These are phyloP conservation scores for Delphinella strobiligena DNA, from an alignment of 2,329 filamentous ascomycete genomes.

Conservation along the genomic window DNA sequence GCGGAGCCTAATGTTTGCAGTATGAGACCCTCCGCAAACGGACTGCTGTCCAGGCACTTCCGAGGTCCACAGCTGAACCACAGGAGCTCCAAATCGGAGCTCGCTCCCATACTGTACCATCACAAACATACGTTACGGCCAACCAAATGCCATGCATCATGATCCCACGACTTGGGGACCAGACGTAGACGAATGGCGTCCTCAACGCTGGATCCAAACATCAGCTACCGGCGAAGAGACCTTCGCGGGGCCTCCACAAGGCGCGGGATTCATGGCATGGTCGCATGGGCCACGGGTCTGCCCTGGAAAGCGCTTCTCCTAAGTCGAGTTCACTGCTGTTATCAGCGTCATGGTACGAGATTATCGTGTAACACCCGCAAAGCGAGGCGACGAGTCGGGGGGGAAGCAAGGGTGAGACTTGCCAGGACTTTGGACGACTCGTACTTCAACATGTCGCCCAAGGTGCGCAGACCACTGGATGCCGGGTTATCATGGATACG, in stretches of 20 bases:
- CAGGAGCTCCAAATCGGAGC: constrained; percentile 15
- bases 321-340: constrained; percentile 42
- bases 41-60: background rate
- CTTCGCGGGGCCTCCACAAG: constrained; percentile 25
- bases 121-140: background rate
- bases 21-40: background rate
- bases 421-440: background rate
- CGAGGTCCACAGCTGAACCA: background rate
- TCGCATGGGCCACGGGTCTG: constrained; percentile 39
- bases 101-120: constrained; percentile 4
- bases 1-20: constrained; percentile 15
- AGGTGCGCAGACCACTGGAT: background rate
- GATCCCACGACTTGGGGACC: constrained; percentile 10
- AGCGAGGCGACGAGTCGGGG: constrained; percentile 11
- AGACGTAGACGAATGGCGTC: constrained; percentile 11
- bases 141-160: constrained; percentile 11
- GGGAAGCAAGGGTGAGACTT: background rate
- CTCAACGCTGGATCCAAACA: constrained; percentile 1
- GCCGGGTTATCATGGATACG: no score
- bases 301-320: constrained; percentile 42
- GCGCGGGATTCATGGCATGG: no score
- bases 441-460: background rate
- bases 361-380: constrained; percentile 7
- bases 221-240: constrained; percentile 19
- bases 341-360: constrained; percentile 28